These are phyloP conservation scores for Leishmania aethiopica DNA, from an alignment of 208 protist species.

Conservation along the genomic window DNA sequence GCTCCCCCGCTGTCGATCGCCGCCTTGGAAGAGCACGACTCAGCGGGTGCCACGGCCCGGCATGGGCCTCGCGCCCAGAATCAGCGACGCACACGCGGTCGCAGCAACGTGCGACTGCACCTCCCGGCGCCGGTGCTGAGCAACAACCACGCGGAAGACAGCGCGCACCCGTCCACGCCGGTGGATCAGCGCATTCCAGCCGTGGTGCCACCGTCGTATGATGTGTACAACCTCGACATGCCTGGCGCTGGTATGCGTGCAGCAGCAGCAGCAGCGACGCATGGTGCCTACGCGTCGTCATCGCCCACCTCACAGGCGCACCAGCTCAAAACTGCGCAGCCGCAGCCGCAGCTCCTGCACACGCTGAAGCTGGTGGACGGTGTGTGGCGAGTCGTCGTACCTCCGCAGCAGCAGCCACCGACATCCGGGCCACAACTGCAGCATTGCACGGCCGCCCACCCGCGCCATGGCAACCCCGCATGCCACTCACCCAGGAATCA, in stretches of 20 bases:
- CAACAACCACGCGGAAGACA: not conserved
- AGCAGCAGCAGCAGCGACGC: not conserved
- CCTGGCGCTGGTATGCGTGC: not conserved
- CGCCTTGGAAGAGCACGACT: not conserved
- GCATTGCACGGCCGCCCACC: not conserved
- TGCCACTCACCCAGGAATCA: not conserved
- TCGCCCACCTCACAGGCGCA: constrained; percentile 2
- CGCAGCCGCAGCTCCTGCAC: not conserved
- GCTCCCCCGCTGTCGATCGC: constrained; percentile 2
- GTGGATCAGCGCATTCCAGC: constrained; percentile 30
- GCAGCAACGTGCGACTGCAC: not conserved
- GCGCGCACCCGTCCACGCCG: constrained; percentile 12
- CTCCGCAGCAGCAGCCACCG: not conserved
- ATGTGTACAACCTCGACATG: constrained; percentile 19
- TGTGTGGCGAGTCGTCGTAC: not conserved
- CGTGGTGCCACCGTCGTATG: constrained; percentile 18
- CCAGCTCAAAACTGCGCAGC: not conserved
- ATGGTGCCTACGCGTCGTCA: not conserved
- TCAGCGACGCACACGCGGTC: not conserved
- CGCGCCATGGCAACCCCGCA: not conserved
- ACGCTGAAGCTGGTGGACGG: not conserved
- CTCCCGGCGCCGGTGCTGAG: not conserved
- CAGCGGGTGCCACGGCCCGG: not conserved
- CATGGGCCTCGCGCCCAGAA: not conserved
- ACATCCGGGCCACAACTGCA: not conserved